A percentile compares a stretch with the other conserved stretches of the same genome.
These are phyloP conservation scores for Phytopythium litorale DNA, from an alignment of 352 stramenopile genomes.

Conservation along the genomic window DNA sequence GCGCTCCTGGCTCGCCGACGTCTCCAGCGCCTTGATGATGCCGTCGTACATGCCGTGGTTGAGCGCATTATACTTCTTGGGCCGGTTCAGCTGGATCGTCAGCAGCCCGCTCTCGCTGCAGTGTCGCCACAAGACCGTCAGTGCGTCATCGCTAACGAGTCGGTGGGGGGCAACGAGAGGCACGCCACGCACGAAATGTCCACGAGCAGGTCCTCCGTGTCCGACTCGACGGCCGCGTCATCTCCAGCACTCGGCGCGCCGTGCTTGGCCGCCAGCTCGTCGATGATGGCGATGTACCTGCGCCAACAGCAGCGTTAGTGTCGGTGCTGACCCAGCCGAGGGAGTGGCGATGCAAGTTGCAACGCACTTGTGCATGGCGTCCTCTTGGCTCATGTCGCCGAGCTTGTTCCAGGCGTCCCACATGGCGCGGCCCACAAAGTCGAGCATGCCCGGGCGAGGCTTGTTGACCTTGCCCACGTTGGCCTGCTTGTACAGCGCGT, in stretches of 20 bases:
- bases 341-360: too few relatives aligned
- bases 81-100: slow-evolving; percentile 76
- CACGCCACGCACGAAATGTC: slow-evolving; percentile 35
- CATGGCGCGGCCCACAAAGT: slow-evolving; percentile 80
- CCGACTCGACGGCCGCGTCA: slow-evolving; percentile 9
- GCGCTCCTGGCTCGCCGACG: slow-evolving; percentile 50
- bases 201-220: slow-evolving; percentile 51
- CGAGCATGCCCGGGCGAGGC: slow-evolving; percentile 66
- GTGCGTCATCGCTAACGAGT: background rate
- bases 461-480: slow-evolving; percentile 59
- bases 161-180: too few relatives aligned
- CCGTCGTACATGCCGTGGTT: slow-evolving; percentile 81
- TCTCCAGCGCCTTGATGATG: slow-evolving; percentile 64
- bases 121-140: background rate
- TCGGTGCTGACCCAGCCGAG: background rate
- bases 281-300: slow-evolving; percentile 73
- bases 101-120: slow-evolving; percentile 55
- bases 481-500: slow-evolving; percentile 83
- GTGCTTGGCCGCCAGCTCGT: slow-evolving; percentile 48
- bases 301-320: background rate
- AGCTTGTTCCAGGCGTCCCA: slow-evolving; percentile 78
- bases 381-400: slow-evolving; percentile 58
- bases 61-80: slow-evolving; percentile 86
- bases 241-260: slow-evolving; percentile 15
- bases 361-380: slow-evolving; percentile 49